Evolutionary conservation across 306 rosid species (phyloP), one percentile per base, ranked within the genome.

Genomic region (Glycine soja): DNA sequence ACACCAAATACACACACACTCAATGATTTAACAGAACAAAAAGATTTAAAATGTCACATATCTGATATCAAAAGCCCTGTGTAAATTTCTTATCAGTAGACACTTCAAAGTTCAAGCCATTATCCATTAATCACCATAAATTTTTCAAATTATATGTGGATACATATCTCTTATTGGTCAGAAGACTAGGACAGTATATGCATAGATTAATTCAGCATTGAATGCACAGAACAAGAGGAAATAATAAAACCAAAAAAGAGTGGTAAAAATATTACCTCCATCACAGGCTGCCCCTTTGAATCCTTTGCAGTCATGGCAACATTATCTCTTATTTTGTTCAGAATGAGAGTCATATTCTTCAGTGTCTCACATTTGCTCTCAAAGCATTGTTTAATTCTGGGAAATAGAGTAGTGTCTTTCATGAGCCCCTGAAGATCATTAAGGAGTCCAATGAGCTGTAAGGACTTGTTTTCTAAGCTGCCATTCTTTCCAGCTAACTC

Each of bases 401-500:
- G 84, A 80, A 86, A 84, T 71, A 90, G 76, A 65, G 83, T 84
- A 42, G 87, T 76, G 63, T 93, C 98, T 73, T 84, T 90, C 94
- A 92, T 64, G 83, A 90, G 87, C 73, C 71, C 77, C 77, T 68
- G 90, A 89, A 96, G 97, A 93, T 90, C 91, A 81, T 83, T 78
- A 68, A 92, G 84, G 81, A 87, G 76, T 64, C 87, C 89, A 63
- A 83, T 61, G 42, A 92, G 89, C 83, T 92, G 92, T 19, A 76
- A 46, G 75, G 92, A 88, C 85, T 86, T 88, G 86, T 74, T 93
- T 68, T 87, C 86, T 77, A 87, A 81, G 86, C 83, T 81, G 76
- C 92, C 90, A 76, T 74, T 88, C 63, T 87, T 87, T 81, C 94
- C 89, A 69, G 93, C 84, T 80, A 91, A 88, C 86, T 93, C 97